Conservation (phyloP, 2,329 filamentous ascomycete genomes). For the Scedosporium aurantiacum region DNA sequence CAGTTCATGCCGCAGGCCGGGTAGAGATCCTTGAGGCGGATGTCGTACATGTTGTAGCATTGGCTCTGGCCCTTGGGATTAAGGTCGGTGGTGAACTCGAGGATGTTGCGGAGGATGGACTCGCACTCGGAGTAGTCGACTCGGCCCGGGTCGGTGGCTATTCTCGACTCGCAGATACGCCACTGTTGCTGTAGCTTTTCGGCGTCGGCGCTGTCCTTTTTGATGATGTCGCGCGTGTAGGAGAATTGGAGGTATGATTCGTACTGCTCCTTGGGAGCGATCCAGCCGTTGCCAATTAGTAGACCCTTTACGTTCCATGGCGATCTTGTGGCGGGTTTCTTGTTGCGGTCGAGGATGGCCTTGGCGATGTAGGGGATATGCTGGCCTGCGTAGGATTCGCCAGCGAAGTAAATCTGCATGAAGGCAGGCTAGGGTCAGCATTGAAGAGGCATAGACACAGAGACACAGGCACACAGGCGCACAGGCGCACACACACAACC, state of each 20-base stretch:
- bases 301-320: conserved; percentile 75
- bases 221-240: conserved; percentile 63
- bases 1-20: conserved; percentile 94
- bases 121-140: conserved; percentile 69
- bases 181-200: conserved; percentile 58
- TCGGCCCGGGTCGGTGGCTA: conserved; percentile 32
- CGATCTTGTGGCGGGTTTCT: conserved; percentile 25
- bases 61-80: conserved; percentile 39
- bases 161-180: conserved; percentile 54
- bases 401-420: conserved; percentile 75
- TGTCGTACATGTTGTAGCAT: conserved; percentile 96
- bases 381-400: conserved; percentile 90
- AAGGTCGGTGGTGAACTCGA: conserved; percentile 47
- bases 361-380: conserved; percentile 96
- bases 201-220: conserved; percentile 52
- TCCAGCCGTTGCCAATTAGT: conserved; percentile 96
- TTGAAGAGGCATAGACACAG: background rate
- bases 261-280: conserved; percentile 83
- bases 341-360: conserved; percentile 81
- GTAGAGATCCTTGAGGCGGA: conserved; percentile 69
- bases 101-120: conserved; percentile 59
- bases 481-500: background rate
- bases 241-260: conserved; percentile 73
- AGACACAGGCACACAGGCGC: background rate
- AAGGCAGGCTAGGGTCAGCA: conserved; percentile 12